Evolutionary conservation across 495 filamentous ascomycete species (phyloP).

Genomic region (Ramalina peruviana): DNA sequence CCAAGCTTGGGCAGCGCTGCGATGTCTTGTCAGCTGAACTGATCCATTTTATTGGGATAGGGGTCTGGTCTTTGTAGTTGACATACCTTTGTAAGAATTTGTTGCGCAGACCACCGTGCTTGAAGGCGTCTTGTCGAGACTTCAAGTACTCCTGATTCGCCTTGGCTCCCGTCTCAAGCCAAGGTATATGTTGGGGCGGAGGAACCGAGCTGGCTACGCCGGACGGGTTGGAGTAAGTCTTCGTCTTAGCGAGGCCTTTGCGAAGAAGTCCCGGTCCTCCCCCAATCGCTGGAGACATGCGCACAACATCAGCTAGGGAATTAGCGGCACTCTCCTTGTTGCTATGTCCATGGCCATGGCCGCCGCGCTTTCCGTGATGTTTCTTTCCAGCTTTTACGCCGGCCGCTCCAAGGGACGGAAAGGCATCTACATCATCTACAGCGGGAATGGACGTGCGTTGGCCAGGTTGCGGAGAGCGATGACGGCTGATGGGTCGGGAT

Average conservation of each 20-base stretch:
- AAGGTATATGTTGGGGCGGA: conserved; percentile 82
- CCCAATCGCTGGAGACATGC: conserved; percentile 60
- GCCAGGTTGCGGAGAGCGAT: conserved; percentile 53
- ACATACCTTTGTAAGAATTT: conserved; percentile 89
- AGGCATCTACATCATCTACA: conserved; percentile 89
- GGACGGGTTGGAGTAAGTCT: conserved; percentile 42
- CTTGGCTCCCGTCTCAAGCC: conserved; percentile 86
- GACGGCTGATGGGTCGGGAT: conserved; percentile 78
- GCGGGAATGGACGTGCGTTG: conserved; percentile 54
- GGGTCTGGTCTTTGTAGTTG: neutral
- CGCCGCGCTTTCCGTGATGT: conserved; percentile 76
- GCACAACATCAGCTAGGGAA: conserved; percentile 88
- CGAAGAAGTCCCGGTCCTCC: conserved; percentile 34
- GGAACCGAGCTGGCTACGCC: conserved; percentile 70
- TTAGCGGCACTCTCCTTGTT: conserved; percentile 56
- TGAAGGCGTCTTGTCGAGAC: conserved; percentile 84
- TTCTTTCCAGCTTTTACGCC: conserved; percentile 70
- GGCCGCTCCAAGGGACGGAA: conserved; percentile 79
- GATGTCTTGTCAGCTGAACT: conserved; percentile 14
- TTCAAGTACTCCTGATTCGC: conserved; percentile 92
- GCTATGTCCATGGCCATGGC: conserved; percentile 46
- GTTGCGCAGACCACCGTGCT: conserved; percentile 87
- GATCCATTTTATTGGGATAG: neutral
- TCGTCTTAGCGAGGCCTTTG: conserved; percentile 29
- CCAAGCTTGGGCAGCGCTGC: conserved; percentile 97